Base-by-base conservation (phyloP, 2,329 filamentous ascomycete genomes). In the Coniochaeta sp. region DNA sequence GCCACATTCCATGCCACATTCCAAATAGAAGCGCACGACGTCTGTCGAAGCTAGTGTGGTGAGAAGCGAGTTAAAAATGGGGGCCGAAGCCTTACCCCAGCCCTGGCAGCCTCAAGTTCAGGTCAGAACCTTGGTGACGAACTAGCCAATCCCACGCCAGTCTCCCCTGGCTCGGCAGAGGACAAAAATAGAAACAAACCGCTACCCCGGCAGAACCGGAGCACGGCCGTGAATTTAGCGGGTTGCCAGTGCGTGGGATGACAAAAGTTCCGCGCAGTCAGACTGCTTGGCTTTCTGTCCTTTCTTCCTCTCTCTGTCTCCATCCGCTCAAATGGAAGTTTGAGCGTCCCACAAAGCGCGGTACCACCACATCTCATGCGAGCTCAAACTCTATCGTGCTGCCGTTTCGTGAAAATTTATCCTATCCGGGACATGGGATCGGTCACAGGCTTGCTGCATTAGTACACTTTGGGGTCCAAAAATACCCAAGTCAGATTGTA, bases 81-180 rank as follows among this genome's bases (percentile, higher is more conserved):
- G 62, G 61, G 59, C 54, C 60, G 52, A 64, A 63, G 64, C 64
- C 64, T 63, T 54, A 54, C 58, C 26, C 57, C 59, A 62, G 61
- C 62, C 64, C 62, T 61, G 17, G 6, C 30, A 57, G 52, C 36
- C 24, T 34, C 61, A 14, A 19, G 30, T 40, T 30, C 55, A 57
- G 32, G 34, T 30, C 34, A 42, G 55, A 57, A 34, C 54, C 54
- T 57, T 55, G 12, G 16, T 28, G n/a, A 14, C 54, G 30, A 17
- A n/a, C 30, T 16, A 55, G 30, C 34, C 34, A 38, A 55, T 55
- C 54, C 54, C 19, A 6, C n/a, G 30, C 50, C 9, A 38, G 30
- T 24, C 30, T 55, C 54, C 54, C 34, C 54, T 55, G n/a, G 8
- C 54, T 22, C 38, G 54, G 30, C 14, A 28, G 47, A 16, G 16